Evolutionary conservation across 176 grass and related monocot species (phyloP).

Genomic region (Hordeum marinum): DNA sequence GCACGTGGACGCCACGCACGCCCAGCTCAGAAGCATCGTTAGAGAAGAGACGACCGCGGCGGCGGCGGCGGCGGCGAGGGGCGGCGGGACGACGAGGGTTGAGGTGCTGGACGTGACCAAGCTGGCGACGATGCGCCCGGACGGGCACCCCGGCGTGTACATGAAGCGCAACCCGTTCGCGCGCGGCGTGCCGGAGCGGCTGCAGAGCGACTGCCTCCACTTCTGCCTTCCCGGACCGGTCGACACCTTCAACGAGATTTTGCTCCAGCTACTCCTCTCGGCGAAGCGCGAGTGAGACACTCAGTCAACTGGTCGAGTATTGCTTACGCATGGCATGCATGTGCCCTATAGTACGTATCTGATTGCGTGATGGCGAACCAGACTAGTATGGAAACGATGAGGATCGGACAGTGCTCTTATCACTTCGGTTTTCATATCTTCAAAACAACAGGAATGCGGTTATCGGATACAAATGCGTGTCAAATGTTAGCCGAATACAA

Average conservation of each 20-base stretch:
- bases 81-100: background rate
- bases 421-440: too few relatives aligned
- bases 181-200: conserved; percentile 10
- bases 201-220: conserved; percentile 60
- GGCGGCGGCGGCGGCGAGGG: background rate
- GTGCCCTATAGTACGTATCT: too few relatives aligned
- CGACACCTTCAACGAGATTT: conserved; percentile 65
- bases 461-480: too few relatives aligned
- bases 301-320: background rate
- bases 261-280: conserved; percentile 40
- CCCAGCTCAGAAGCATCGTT: conserved; percentile 45
- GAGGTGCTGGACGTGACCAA: conserved; percentile 68
- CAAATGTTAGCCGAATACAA: too few relatives aligned
- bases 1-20: conserved; percentile 30
- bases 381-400: too few relatives aligned
- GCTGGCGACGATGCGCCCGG: conserved; percentile 55
- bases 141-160: conserved; percentile 60
- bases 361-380: too few relatives aligned
- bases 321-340: background rate
- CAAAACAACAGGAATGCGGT: too few relatives aligned
- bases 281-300: background rate
- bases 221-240: conserved; percentile 65
- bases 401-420: too few relatives aligned
- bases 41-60: conserved; percentile 31
- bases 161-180: conserved; percentile 50